Conservation (phyloP, 345 rosid species). For the Acer yangbiense region DNA sequence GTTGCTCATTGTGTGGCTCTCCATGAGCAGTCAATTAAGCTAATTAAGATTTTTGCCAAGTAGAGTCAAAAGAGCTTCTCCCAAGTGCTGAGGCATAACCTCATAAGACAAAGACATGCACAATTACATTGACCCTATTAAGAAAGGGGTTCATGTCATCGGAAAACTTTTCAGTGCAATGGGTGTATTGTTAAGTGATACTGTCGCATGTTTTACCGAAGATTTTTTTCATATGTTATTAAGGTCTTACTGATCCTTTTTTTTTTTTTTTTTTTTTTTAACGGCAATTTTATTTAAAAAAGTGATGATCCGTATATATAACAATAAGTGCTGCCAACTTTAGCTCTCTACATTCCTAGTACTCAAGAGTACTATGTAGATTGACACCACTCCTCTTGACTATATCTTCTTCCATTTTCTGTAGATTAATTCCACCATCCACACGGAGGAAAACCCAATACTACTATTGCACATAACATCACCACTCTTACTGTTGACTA, state of each 20-base stretch:
- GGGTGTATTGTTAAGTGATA: too few species aligned
- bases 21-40: neutral
- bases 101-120: neutral
- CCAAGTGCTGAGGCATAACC: neutral
- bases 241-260: neutral
- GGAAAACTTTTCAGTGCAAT: too few species aligned
- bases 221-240: too few species aligned
- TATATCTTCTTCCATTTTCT: too few species aligned
- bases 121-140: too few species aligned
- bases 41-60: neutral
- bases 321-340: neutral
- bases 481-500: neutral
- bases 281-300: too few species aligned
- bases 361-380: too few species aligned
- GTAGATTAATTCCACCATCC: too few species aligned
- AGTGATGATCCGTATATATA: neutral
- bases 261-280: too few species aligned
- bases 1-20: neutral
- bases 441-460: neutral
- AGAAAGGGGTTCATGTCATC: too few species aligned
- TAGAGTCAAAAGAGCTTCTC: neutral
- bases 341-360: neutral
- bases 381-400: too few species aligned
- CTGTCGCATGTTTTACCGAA: too few species aligned
- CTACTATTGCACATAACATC: neutral